Base-by-base conservation (phyloP, 352 stramenopile genomes). In the Globisporangium apiculatum region DNA sequence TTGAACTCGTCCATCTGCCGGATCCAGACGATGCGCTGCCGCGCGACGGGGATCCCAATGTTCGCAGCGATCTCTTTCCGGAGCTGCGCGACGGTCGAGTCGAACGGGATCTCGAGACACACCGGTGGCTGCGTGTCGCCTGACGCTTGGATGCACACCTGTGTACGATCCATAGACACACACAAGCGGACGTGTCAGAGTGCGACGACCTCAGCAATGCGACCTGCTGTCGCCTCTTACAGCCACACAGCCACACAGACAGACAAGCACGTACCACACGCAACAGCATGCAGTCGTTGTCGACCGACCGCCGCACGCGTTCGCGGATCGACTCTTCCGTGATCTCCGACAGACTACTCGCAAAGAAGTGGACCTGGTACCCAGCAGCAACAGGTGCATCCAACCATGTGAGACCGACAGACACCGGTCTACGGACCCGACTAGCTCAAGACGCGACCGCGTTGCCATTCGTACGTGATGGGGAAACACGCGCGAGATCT, bases 21-120 rank as follows among this genome's bases (percentile, higher is more conserved):
- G 67, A 95, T 92, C 86, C 86, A 95, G 37, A 95, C 83, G 55
- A 95, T 91, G n/a, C 79, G 84, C 57, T 95, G 86, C n/a, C 76
- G 78, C 54, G 62, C 56, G 55, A 89, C 79, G 12, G 86, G 86
- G 37, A 95, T 91, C 36, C 86, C 86, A 61, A 94, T 88, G 53
- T 84, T 83, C 14, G 64, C 69, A 45, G 84, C 68, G n/a, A 95
- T 95, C 55, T 91, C 79, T 48, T 87, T 85, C 6, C 80, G 74
- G 37, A 95, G 72, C 17, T 83, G 60, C 7, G 64, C 81, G 36
- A 95, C 73, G 37, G 70, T 93, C 38, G 85, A 75, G 64, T 93
- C 85, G 41, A 90, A 89, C 18, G 85, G 76, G 24, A 93, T 71
- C 68, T 95, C 85, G 40, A 95, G 65, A 55, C 85, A 95, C 1